Evolutionary conservation across 768 basidiomycete genomes (phyloP), one percentile per base, ranked within the genome.

Genomic region (Coprinopsis sp.): DNA sequence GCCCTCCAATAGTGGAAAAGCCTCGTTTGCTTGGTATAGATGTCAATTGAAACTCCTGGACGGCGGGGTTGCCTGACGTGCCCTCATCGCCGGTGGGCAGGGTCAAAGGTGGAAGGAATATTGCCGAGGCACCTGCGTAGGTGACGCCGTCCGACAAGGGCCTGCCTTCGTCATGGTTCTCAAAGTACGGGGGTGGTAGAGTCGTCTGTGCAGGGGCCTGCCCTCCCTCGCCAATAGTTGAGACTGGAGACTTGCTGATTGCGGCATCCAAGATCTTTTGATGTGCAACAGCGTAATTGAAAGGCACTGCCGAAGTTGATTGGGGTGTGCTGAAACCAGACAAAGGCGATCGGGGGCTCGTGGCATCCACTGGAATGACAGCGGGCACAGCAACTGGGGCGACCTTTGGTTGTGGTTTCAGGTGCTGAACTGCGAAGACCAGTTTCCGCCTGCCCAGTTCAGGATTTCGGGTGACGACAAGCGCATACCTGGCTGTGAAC

Each of bases 361-460:
- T 47, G 36, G n/a, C 25, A 6, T 64, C 66, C 27, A 50, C 42
- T 21, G 47, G 36, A 14, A 50, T 50, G 25, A 56, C 46, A 18
- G 64, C 45, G 4, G 50, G 45, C 7, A 47, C 23, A 4, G 61
- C 45, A 34, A 62, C 51, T 4, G 55, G 51, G 6, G 62, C 47
- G 12, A 55, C 51, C 8, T 61, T 69, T 13, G 69, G 67, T 16
- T n/a, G n/a, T n/a, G 74, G 71, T 34, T 74, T 72, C 12, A 87
- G 63, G 54, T 86, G 84, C 54, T 91, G 89, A 6, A 89, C 71
- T 14, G 73, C 83, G 22, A 90, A 62, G 11, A 64, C 62, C 22
- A 83, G 53, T 5, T 68, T 58, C 19, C 81, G 72, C 37, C 68
- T 66, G 21, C 55, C 49, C 44, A 55, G 37, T 25, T 54, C 59